phyloP scores from a whole-genome alignment of 2,329 filamentous ascomycete genomes.

The Aspergillus sp. region DNA sequence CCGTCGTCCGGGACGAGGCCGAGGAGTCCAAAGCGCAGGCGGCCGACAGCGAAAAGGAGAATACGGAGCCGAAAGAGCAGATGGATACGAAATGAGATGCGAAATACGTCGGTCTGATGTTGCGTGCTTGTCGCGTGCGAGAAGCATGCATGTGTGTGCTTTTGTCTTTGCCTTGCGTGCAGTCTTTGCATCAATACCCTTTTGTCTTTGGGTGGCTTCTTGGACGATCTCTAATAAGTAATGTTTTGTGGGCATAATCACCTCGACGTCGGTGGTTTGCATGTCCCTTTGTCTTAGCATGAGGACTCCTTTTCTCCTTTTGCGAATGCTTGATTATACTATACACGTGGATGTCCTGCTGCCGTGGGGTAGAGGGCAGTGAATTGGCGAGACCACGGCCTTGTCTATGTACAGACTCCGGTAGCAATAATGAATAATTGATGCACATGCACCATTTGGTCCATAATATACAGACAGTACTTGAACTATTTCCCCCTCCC shows the following conservation, averaged over 20 bases:
- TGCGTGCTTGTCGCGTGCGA: background rate
- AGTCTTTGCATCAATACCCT: conserved; percentile 20
- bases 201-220: conserved; percentile 16
- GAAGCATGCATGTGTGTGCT: too few relatives aligned
- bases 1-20: conserved; percentile 8
- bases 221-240: conserved; percentile 20
- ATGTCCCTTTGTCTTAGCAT: too few relatives aligned
- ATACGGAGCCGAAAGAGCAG: conserved; percentile 23
- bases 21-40: conserved; percentile 11
- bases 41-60: conserved; percentile 23
- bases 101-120: background rate
- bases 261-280: background rate
- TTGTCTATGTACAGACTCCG: too few relatives aligned
- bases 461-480: background rate
- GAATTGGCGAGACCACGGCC: too few relatives aligned
- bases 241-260: conserved; percentile 16
- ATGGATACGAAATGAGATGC: conserved; percentile 15
- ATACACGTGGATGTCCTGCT: too few relatives aligned
- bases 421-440: too few relatives aligned
- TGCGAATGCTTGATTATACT: too few relatives aligned
- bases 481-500: background rate
- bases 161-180: background rate
- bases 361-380: too few relatives aligned
- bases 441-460: too few relatives aligned
- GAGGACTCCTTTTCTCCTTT: too few relatives aligned